A percentile compares a stretch with the other conserved stretches of the same genome.
These are phyloP conservation scores for Phytophthora hybrid DNA, from an alignment of 352 stramenopile genomes.

Conservation along the genomic window DNA sequence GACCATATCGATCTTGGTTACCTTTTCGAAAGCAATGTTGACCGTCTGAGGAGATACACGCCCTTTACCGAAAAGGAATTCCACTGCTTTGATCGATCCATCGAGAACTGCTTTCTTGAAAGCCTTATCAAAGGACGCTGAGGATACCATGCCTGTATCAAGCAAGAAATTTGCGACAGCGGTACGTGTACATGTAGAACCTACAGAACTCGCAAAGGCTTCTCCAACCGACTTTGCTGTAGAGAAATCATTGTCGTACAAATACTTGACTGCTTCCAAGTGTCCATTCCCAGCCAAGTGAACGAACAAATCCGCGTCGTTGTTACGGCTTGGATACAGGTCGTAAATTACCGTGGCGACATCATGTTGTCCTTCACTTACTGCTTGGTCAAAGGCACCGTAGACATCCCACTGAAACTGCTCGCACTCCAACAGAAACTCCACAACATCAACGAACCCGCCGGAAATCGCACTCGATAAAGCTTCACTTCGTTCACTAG, in stretches of 20 bases:
- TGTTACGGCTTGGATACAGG: not conserved
- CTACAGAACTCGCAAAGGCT: not conserved
- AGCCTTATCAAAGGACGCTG: not conserved
- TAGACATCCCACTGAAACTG: not conserved
- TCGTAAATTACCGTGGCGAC: constrained; percentile 1
- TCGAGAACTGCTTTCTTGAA: not conserved
- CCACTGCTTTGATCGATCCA: not conserved
- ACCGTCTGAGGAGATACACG: not conserved
- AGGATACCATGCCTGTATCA: not conserved
- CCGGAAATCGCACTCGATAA: constrained; percentile 3
- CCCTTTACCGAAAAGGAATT: not conserved
- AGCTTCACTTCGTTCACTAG: not conserved
- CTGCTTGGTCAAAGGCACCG: constrained; percentile 1
- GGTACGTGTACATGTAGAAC: too few species aligned
- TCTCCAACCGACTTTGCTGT: not conserved
- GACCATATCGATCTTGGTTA: not conserved
- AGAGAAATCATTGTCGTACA: not conserved
- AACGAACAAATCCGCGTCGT: not conserved
- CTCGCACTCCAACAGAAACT: not conserved
- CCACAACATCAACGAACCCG: constrained; percentile 4
- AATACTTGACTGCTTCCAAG: not conserved
- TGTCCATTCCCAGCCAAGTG: not conserved
- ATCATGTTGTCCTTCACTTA: not conserved
- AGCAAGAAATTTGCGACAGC: not conserved
- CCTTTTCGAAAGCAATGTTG: not conserved